Base-by-base conservation (phyloP, 441 rosid species). In the Euphorbia corollata region DNA sequence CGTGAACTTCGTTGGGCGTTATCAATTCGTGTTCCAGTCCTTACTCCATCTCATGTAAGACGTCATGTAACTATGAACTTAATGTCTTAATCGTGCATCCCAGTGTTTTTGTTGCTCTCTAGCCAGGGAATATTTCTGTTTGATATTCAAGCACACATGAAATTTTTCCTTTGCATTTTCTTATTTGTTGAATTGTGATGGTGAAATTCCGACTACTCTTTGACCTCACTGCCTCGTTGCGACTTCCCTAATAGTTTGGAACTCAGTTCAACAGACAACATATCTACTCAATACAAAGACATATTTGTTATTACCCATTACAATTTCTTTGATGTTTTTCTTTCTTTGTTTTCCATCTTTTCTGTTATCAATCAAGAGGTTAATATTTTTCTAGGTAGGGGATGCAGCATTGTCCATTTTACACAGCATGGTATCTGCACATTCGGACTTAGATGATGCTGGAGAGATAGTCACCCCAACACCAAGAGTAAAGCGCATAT, bases 391-490 rank as follows among this genome's bases (percentile, higher is more conserved):
- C 11, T 79, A 96, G 99, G 86, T 90, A 64, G 99, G 99, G 75
- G 99, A 96, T 71, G 92, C 91, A 69, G 99, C 99, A 64, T 85
- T 90, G 78, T 86, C 91, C 68, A 87, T 96, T 75, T 75, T 96
- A 78, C 98, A 90, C 74, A 84, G 92, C 86, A 96, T 96, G 99
- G 99, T 90, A 73, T 87, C 96, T 71, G 93, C 98, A 41, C 99
- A 92, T 86, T 96, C 99, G 69, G 99, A 96, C 81, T 74, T 96
- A 71, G 99, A 96, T 82, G 99, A 96, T 76, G 99, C 99, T 63
- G 99, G 99, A 78, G 99, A 96, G 85, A 86, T 92, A 73, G 99
- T 96, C 65, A 92, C 99, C 59, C 99, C 99, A 77, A 96, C 99
- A 61, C 99, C 99, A 57, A 87, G 92, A 81, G 99, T 96, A 60